These are phyloP conservation scores for Blastobotrys malaysiensis DNA, from an alignment of 1,139 yeast genomes.

Conservation along the genomic window DNA sequence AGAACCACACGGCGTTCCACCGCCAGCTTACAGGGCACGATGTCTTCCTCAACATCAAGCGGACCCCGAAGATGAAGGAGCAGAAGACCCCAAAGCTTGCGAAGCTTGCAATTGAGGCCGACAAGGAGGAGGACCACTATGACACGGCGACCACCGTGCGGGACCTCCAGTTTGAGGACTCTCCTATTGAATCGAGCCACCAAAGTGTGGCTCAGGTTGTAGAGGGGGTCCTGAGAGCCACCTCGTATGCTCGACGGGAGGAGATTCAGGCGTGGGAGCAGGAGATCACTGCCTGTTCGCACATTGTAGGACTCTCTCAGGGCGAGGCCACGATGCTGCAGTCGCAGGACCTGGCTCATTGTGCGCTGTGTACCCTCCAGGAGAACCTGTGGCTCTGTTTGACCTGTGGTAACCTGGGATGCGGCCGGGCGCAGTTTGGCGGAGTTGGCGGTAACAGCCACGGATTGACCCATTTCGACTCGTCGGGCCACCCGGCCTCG, in stretches of 20 bases:
- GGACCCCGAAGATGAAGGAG: conserved; percentile 39
- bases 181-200: conserved; percentile 12
- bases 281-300: conserved; percentile 75
- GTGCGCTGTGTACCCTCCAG: conserved; percentile 60
- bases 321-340: conserved; percentile 16
- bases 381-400: conserved; percentile 91
- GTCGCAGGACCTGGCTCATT: conserved; percentile 29
- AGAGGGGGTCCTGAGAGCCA: conserved; percentile 51
- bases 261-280: conserved; percentile 91
- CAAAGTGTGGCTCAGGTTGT: conserved; percentile 32
- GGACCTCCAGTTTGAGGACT: conserved; percentile 32
- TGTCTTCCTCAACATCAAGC: conserved; percentile 52
- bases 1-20: conserved; percentile 54
- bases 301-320: conserved; percentile 53
- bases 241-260: conserved; percentile 60
- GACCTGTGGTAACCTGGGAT: conserved; percentile 81
- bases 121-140: conserved; percentile 62
- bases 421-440: conserved; percentile 93
- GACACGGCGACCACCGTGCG: conserved; percentile 46
- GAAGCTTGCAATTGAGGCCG: conserved; percentile 70
- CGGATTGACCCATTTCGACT: conserved; percentile 65
- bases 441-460: conserved; percentile 90
- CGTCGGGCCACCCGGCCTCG: conserved; percentile 66
- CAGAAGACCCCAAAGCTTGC: conserved; percentile 44
- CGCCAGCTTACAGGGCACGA: conserved; percentile 46